Base-by-base conservation (phyloP, 2,329 filamentous ascomycete species). In the Diaporthe amygdali region DNA sequence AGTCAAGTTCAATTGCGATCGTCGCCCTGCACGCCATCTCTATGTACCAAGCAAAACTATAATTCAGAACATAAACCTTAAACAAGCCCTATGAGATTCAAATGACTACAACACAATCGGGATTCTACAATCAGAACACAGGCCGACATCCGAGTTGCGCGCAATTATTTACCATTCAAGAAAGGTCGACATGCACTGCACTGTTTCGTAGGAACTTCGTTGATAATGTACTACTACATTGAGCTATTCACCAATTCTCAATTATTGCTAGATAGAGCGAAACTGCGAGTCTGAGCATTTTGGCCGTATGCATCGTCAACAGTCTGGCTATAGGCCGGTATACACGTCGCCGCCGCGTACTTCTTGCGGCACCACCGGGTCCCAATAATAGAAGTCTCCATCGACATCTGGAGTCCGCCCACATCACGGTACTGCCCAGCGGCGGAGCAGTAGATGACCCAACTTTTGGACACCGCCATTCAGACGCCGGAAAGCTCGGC, bases 1-100 rank as follows among this genome's bases (percentile, higher is more conserved):
- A 61, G 55, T 61, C 55, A 61, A n/a, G 55, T 46, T 44, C 9
- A 30, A 61, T 61, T 61, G 25, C 15, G 55, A 61, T 61, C 55
- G 22, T 10, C 37, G 15, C 39, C 32, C 9, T 61, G 37, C 20
- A 44, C 17, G 25, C 39, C 55, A 61, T 59, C 8, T 61, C 9
- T 61, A 39, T 61, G n/a, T 22, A 44, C 39, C 39, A 61, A n/a
- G 17, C 41, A 32, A 39, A 30, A 46, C 17, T 32, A 27, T 22
- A 39, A 8, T 7, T 14, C 37, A 39, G 37, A 46, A 32, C 10
- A 7, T 63, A 27, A 63, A 63, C 25, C 56, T 63, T 46, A 63
- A 46, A 63, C 17, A 25, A 63, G 56, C 56, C 56, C 37, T 47
- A 46, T 32, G 5, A n/a, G n/a, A n/a, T 32, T 44, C 56, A 15